Conservation (phyloP, 1,139 yeast genomes). For the Candida dubliniensis region DNA sequence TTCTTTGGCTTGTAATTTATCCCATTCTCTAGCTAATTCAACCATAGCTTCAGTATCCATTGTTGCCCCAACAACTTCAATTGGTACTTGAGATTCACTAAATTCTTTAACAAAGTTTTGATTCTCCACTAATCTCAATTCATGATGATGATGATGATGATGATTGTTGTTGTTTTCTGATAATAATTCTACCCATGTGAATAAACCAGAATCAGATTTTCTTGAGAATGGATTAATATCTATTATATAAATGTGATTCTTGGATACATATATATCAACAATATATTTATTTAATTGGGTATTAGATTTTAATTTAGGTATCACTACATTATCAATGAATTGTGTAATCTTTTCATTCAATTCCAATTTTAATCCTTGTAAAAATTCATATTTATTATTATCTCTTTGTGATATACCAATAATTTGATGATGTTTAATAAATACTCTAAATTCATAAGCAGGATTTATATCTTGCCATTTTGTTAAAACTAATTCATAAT, state of each 20-base stretch:
- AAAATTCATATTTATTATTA: slow-evolving; percentile 73
- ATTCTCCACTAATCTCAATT: slow-evolving; percentile 65
- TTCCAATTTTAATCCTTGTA: slow-evolving; percentile 47
- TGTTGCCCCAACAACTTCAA: slow-evolving; percentile 85
- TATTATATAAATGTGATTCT: slow-evolving; percentile 62
- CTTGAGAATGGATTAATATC: slow-evolving; percentile 87
- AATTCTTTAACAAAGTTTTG: slow-evolving; percentile 77
- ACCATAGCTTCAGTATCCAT: slow-evolving; percentile 62
- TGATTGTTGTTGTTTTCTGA: slow-evolving; percentile 15
- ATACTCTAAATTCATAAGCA: slow-evolving; percentile 86
- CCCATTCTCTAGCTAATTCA: slow-evolving; percentile 65
- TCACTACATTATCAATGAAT: slow-evolving; percentile 50
- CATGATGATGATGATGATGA: slow-evolving; percentile 15
- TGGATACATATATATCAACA: slow-evolving; percentile 77
- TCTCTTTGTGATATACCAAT: slow-evolving; percentile 85
- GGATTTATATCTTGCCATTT: slow-evolving; percentile 84
- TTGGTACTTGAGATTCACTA: slow-evolving; percentile 88
- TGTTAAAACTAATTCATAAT: slow-evolving; percentile 69
- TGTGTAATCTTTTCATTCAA: slow-evolving; percentile 50
- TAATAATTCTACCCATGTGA: slow-evolving; percentile 79
- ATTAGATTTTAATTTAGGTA: slow-evolving; percentile 45
- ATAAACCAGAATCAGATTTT: slow-evolving; percentile 72
- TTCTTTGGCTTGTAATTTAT: slow-evolving; percentile 13
- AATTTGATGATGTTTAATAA: slow-evolving; percentile 60
- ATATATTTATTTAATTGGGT: slow-evolving; percentile 40